Evolutionary conservation across 225 moss, liverwort and hornwort genomes (phyloP).

Genomic region (Takakia lepidozioides): DNA sequence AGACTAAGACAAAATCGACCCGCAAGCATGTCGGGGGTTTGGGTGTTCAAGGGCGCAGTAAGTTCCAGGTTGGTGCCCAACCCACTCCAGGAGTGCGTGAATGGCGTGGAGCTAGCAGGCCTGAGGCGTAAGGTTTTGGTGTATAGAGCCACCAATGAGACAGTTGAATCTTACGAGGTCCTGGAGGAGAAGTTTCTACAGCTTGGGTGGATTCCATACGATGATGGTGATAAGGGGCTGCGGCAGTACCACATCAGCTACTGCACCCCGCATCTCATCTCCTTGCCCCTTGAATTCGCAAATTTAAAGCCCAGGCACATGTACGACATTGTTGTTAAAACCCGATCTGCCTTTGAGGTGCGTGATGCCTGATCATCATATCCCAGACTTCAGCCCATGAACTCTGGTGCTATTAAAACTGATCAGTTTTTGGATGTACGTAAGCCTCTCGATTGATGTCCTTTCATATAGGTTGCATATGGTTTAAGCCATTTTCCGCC

Average conservation of each 20-base stretch:
- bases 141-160: constrained; percentile 21
- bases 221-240: background rate
- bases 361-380: no score
- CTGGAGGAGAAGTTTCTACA: constrained; percentile 26
- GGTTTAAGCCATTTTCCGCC: no score
- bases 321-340: constrained; percentile 40
- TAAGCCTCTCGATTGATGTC: no score
- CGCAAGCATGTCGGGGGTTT: constrained; percentile 30
- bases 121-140: constrained; percentile 18
- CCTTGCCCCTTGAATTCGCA: constrained; percentile 21
- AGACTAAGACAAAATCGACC: no score
- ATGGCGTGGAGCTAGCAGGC: constrained; percentile 1
- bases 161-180: constrained; percentile 20
- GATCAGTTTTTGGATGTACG: no score
- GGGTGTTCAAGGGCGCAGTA: constrained; percentile 34
- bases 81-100: constrained; percentile 5
- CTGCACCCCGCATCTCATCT: constrained; percentile 18
- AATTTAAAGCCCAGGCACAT: constrained; percentile 31
- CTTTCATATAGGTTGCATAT: no score
- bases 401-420: no score
- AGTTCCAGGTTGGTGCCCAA: constrained; percentile 11
- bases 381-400: no score
- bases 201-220: constrained; percentile 26
- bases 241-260: constrained; percentile 23
- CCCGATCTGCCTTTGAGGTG: constrained; percentile 30